These are phyloP conservation scores for Ascochyta viciae-villosae DNA, from an alignment of 2,329 filamentous ascomycete species.

Conservation along the genomic window DNA sequence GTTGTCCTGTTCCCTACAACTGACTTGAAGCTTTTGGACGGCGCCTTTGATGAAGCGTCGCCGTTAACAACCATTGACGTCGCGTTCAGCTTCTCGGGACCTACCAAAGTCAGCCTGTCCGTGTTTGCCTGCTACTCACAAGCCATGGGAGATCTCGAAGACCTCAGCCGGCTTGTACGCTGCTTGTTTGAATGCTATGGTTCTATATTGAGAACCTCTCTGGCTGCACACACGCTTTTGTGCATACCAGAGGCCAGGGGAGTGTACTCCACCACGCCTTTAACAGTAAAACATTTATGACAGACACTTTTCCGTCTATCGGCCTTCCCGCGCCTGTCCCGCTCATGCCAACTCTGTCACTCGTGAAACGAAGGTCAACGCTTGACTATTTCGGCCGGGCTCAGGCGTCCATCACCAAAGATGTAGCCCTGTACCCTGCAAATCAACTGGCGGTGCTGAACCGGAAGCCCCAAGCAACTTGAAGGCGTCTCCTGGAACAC, in stretches of 20 bases:
- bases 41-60: neutral
- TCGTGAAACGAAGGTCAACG: conserved; percentile 9
- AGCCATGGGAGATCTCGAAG: too few species aligned
- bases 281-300: neutral
- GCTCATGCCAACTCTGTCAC: conserved; percentile 8
- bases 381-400: neutral
- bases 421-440: conserved; percentile 6
- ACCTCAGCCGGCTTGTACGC: too few species aligned
- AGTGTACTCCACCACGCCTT: neutral
- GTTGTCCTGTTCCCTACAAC: neutral
- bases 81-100: neutral
- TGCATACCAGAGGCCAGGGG: neutral
- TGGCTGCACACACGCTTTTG: neutral
- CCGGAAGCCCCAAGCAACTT: neutral
- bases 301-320: neutral
- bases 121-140: too few species aligned
- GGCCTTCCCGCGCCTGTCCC: conserved; percentile 2
- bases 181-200: too few species aligned
- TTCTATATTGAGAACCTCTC: neutral
- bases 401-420: conserved; percentile 6
- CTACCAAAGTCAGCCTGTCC: neutral
- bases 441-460: neutral
- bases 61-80: neutral
- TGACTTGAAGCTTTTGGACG: neutral
- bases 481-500: neutral